Conservation (phyloP, 805 yeast species). For the Lipomyces oligophaga region DNA sequence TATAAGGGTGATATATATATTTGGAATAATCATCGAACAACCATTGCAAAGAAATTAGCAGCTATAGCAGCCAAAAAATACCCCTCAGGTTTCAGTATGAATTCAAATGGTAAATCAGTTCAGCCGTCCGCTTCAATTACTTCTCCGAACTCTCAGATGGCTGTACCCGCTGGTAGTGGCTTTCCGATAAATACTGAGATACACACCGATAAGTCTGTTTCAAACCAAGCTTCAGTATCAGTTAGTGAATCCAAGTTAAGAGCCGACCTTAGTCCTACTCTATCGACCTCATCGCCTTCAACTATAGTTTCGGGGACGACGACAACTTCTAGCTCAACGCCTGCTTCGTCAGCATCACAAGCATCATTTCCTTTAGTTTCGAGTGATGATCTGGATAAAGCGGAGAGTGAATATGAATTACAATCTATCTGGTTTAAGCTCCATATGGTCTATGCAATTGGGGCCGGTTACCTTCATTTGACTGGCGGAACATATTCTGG, state of each 20-base stretch:
- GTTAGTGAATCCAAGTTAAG: too few relatives aligned
- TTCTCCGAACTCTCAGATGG: not conserved
- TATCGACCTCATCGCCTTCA: not conserved
- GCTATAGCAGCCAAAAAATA: conserved; percentile 4
- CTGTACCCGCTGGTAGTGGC: not conserved
- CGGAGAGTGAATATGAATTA: conserved; percentile 4
- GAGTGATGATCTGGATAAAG: not conserved
- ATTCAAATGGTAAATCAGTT: not conserved
- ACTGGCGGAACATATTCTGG: conserved; percentile 19
- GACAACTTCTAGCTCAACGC: not conserved
- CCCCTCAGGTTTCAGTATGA: not conserved
- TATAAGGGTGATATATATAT: conserved; percentile 12
- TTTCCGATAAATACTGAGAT: not conserved
- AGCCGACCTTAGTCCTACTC: not conserved
- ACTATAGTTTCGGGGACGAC: not conserved
- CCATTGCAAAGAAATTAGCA: conserved; percentile 16
- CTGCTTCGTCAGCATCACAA: not conserved
- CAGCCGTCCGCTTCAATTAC: not conserved
- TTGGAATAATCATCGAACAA: conserved; percentile 14
- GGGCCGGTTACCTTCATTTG: conserved; percentile 24
- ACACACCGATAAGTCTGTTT: not conserved
- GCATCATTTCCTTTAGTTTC: not conserved
- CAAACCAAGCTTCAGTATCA: not conserved
- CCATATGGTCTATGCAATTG: conserved; percentile 27
- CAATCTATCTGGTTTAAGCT: conserved; percentile 23